These are phyloP conservation scores for Ustilago crameri DNA, from an alignment of 1,284 basidiomycete genomes.

Conservation along the genomic window DNA sequence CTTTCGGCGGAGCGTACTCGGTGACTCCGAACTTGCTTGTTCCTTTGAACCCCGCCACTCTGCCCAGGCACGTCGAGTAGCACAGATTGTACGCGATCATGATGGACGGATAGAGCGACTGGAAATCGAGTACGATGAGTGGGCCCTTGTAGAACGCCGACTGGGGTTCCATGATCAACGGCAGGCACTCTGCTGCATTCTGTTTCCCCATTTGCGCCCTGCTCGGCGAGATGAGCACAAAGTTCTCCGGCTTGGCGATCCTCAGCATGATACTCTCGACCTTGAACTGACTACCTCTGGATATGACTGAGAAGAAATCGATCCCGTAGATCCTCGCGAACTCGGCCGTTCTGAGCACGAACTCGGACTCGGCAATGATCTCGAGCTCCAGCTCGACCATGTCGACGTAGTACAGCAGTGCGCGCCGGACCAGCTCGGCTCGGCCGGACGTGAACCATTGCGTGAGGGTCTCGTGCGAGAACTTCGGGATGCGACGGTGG, in stretches of 20 bases:
- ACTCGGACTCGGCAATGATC: constrained; percentile 61
- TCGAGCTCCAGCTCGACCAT: constrained; percentile 52
- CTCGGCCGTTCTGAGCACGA: constrained; percentile 72
- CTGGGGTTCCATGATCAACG: constrained; percentile 91
- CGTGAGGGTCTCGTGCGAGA: constrained; percentile 77
- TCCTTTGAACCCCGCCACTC: constrained; percentile 83
- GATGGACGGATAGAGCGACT: constrained; percentile 92
- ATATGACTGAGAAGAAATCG: constrained; percentile 94
- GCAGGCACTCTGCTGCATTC: constrained; percentile 94
- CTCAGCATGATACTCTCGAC: constrained; percentile 98
- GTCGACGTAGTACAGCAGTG: constrained; percentile 55
- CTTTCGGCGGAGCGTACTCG: constrained; percentile 78
- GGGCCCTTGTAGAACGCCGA: constrained; percentile 93
- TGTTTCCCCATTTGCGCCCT: constrained; percentile 73
- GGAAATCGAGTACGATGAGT: constrained; percentile 91
- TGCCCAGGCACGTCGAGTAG: constrained; percentile 86
- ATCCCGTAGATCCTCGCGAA: constrained; percentile 96
- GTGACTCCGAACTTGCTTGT: constrained; percentile 84
- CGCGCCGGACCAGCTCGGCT: constrained; percentile 23
- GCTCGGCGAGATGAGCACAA: constrained; percentile 63
- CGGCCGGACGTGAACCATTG: constrained; percentile 74
- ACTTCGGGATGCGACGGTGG: constrained; percentile 75
- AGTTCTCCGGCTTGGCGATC: constrained; percentile 93
- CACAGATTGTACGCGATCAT: constrained; percentile 93
- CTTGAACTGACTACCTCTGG: constrained; percentile 95